Evolutionary conservation across 2,329 filamentous ascomycete species (phyloP), one percentile per base, ranked within the genome.

Genomic region (Trichoderma sp.): DNA sequence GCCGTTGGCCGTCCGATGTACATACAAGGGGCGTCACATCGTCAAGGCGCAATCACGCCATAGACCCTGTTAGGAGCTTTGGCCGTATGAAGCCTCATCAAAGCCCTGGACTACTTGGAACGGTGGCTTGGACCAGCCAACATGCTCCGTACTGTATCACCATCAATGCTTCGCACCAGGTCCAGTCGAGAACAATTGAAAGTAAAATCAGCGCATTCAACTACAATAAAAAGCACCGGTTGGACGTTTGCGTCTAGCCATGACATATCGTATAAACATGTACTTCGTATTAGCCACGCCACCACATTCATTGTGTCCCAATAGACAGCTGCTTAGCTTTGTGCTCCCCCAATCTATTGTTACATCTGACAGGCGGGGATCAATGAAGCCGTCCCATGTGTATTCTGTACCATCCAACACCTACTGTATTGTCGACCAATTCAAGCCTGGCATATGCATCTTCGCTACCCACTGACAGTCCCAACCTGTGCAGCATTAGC

Each of bases 41-140:
- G 19, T 54, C 32, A 42, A 25, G 52, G 22, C 27, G 52, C 48
- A 65, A 65, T 65, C 63, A 65, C 63, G 63, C 63, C 57, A 65
- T 27, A 19, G 17, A 25, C 15, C 35, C 52, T 22, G 27, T 48
- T 48, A 19, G 52, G 12, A 9, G 27, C 13, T 64, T 64, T 53
- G n/a, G 37, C 37, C 37, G 39, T 19, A 25, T 34, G 48, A 39
- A n/a, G 39, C 17, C 34, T 63, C 34, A 29, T 45, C 37, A 52
- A 48, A 48, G 42, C 42, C n/a, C 42, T 22, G 22, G 52, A 35
- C 19, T 32, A 2, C 34, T n/a, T 32, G 32, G 29, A 52, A 63
- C 35, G 29, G 45, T 52, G 59, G 22, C 59, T 15, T 37, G 32
- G 29, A 34, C n/a, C 52, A n/a, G 53, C 32, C 32, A 57, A 37